Conservation (phyloP, 2,329 filamentous ascomycete species). For the Plectosphaerella cucumerina region DNA sequence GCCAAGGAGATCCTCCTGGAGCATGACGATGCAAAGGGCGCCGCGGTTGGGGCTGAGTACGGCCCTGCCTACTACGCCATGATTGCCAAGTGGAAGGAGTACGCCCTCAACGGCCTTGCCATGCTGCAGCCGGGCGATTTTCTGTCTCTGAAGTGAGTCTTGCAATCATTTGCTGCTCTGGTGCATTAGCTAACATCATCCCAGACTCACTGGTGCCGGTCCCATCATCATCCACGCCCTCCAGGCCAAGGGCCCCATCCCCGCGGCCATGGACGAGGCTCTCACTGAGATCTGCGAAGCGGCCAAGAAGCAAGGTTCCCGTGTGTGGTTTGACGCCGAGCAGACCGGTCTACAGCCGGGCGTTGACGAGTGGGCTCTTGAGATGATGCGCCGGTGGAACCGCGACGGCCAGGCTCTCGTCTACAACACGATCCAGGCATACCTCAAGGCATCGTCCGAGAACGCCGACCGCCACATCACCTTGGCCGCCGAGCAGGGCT, state of each 20-base stretch:
- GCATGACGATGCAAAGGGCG: slow-evolving; percentile 20
- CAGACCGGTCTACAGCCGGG: slow-evolving; percentile 38
- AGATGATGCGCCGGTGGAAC: slow-evolving; percentile 35
- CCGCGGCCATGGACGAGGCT: slow-evolving; percentile 36
- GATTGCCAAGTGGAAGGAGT: slow-evolving; percentile 31
- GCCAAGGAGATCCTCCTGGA: slow-evolving; percentile 40
- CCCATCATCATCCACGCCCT: slow-evolving; percentile 32
- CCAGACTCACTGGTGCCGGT: slow-evolving; percentile 38
- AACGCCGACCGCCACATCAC: slow-evolving; percentile 40
- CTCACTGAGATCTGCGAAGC: slow-evolving; percentile 32
- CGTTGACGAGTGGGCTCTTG: slow-evolving; percentile 25
- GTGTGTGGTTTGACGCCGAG: slow-evolving; percentile 42
- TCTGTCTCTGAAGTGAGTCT: slow-evolving; percentile 32
- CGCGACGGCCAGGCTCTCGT: slow-evolving; percentile 27
- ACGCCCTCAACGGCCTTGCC: slow-evolving; percentile 24
- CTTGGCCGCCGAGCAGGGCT: slow-evolving; percentile 37
- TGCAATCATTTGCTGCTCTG: too few relatives aligned
- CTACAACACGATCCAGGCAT: slow-evolving; percentile 53
- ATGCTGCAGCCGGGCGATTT: slow-evolving; percentile 28
- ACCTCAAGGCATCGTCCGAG: slow-evolving; percentile 42
- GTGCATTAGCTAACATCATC: background rate
- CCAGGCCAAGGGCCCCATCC: slow-evolving; percentile 24
- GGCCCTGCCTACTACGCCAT: slow-evolving; percentile 18
- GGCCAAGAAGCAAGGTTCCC: slow-evolving; percentile 32
- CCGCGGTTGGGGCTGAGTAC: background rate